A percentile compares a stretch with the other conserved stretches of the same genome.
Conservation (phyloP, 1,284 basidiomycete genomes). For the Trametes polyzona region DNA sequence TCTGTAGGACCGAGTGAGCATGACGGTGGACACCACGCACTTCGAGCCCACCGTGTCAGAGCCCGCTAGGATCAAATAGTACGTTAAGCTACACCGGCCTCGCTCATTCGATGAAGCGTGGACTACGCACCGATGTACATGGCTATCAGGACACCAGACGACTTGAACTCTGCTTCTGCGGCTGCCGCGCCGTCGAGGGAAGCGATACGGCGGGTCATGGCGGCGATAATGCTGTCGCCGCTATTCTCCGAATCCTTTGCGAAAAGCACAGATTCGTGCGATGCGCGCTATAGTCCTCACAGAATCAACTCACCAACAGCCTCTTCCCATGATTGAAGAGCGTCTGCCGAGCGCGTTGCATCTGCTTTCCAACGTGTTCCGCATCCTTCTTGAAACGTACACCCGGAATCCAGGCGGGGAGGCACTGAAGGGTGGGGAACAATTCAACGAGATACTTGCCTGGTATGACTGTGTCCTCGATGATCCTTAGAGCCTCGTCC, state of each 20-base stretch:
- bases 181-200: background rate
- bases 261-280: too few species aligned
- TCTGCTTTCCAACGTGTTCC: background rate
- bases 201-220: background rate
- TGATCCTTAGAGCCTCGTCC: background rate
- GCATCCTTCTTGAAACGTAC: background rate
- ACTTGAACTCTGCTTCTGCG: background rate
- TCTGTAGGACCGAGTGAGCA: constrained; percentile 1
- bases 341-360: background rate
- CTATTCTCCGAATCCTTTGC: background rate
- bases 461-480: background rate
- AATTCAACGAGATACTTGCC: constrained; percentile 6
- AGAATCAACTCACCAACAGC: background rate
- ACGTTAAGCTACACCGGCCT: too few species aligned
- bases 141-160: background rate
- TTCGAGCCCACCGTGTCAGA: background rate
- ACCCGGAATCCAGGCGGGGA: constrained; percentile 6
- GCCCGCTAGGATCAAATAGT: background rate
- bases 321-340: background rate
- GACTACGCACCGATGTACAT: background rate
- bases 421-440: background rate
- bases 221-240: background rate
- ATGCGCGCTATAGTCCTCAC: background rate
- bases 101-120: background rate
- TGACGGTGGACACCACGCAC: background rate